Evolutionary conservation across 805 yeast species (phyloP), one percentile per base, ranked within the genome.

Genomic region (Wickerhamomyces alni): DNA sequence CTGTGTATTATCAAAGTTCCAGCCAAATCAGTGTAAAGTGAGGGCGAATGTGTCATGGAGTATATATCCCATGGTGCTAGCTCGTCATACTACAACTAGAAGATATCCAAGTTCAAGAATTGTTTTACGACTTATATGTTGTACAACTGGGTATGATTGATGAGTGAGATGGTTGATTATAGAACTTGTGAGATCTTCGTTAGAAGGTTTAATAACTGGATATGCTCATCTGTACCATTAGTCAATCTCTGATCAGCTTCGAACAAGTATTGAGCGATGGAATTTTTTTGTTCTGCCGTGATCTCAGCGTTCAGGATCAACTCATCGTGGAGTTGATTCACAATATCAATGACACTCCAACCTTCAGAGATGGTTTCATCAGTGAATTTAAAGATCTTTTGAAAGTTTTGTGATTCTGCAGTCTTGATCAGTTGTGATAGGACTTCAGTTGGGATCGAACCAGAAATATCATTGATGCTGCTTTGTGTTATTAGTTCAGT

Each of bases 151-250:
- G n/a, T n/a, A n/a, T n/a, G n/a, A n/a, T n/a, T n/a, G n/a, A n/a
- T n/a, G n/a, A n/a, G n/a, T n/a, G n/a, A n/a, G n/a, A n/a, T 21
- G 24, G 9, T 21, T 21, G 24, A 21, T 9, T 38, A 50, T 17
- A 55, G 26, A 11, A 50, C 46, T 40, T 64, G 61, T 5, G 82
- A 69, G n/a, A 81, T 62, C 46, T 75, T 69, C 10, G 74, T 53
- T 24, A 77, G 51, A 48, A 87, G 67, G 50, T 85, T 83, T 48
- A 91, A 69, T 17, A 93, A 54, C 51, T 86, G 95, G 22, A 91
- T 65, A 43, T 84, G 87, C 58, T 91, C 99, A 52, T 88, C 94
- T 4, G 95, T 77, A 13, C 99, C 99, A 54, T 80, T 87, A 39
- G 80, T 73, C 39, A 91, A 66, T 38, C 80, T 73, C 36, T 76